phyloP scores from a whole-genome alignment of 2,329 filamentous ascomycete genomes.

The Hawksworthiomyces lignivorus region DNA sequence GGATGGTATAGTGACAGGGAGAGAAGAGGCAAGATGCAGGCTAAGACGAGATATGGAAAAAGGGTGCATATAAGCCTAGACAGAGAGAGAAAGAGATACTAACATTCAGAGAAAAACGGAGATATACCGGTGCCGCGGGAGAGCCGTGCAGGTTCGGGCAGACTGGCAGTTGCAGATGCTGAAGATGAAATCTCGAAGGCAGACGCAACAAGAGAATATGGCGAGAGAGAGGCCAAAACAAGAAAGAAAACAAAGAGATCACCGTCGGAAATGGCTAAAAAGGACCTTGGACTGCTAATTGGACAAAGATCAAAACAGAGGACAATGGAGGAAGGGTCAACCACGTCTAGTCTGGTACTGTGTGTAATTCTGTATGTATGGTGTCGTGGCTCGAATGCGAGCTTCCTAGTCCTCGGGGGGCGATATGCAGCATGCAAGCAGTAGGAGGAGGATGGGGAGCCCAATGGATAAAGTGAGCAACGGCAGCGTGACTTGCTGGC shows the following conservation, averaged over 20 bases:
- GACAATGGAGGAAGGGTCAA: neutral
- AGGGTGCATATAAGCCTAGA: too few relatives aligned
- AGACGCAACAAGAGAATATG: too few relatives aligned
- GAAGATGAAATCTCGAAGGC: too few relatives aligned
- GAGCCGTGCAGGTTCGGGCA: too few relatives aligned
- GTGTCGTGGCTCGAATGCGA: constrained; percentile 16
- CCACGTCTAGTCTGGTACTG: neutral
- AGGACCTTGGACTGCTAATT: neutral
- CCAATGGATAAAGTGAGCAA: constrained; percentile 1
- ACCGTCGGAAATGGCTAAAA: neutral
- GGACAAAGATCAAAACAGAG: neutral
- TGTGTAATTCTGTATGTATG: constrained; percentile 4
- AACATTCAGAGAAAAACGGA: too few relatives aligned
- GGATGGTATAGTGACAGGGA: too few relatives aligned
- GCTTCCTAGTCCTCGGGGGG: neutral
- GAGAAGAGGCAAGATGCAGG: constrained; percentile 1
- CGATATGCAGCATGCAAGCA: constrained; percentile 1
- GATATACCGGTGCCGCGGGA: too few relatives aligned
- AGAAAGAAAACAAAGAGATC: neutral
- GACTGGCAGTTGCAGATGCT: too few relatives aligned
- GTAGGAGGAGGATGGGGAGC: constrained; percentile 3
- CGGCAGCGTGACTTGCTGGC: constrained; percentile 8
- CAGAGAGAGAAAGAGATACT: too few relatives aligned
- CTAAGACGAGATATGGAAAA: neutral
- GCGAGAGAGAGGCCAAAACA: neutral